Conservation (phyloP, 257 asterid genomes). For the Scutellaria minor region DNA sequence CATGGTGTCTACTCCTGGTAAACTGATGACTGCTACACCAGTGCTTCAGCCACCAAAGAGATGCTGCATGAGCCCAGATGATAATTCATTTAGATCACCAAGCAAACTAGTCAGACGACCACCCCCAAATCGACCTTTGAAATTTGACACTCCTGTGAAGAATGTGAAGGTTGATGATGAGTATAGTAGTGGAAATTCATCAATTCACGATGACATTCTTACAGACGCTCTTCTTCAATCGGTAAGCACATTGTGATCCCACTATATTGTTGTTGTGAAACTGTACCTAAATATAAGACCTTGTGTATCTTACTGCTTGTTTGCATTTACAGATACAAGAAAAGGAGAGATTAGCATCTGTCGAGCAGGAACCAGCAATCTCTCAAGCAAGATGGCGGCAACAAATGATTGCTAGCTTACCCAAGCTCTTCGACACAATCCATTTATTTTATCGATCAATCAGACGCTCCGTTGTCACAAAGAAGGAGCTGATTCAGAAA, state of each 20-base stretch:
- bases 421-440: conserved; percentile 71
- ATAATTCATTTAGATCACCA: conserved; percentile 48
- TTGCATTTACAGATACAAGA: conserved; percentile 61
- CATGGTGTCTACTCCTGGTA: conserved; percentile 58
- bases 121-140: conserved; percentile 69
- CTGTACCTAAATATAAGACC: background rate
- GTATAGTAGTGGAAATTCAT: conserved; percentile 30
- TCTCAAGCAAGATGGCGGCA: conserved; percentile 76
- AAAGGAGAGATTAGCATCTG: conserved; percentile 56
- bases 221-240: conserved; percentile 65
- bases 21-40: conserved; percentile 71
- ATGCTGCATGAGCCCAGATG: conserved; percentile 73
- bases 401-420: conserved; percentile 67
- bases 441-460: conserved; percentile 68
- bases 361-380: conserved; percentile 82
- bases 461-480: conserved; percentile 64
- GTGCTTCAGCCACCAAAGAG: conserved; percentile 63
- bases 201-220: conserved; percentile 53
- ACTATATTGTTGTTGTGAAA: background rate
- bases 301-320: background rate
- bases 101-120: conserved; percentile 67
- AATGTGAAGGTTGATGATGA: conserved; percentile 39
- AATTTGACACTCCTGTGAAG: conserved; percentile 78
- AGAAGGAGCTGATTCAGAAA: conserved; percentile 70
- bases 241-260: conserved; percentile 46